These are phyloP conservation scores for Aspergillus sp. DNA, from an alignment of 2,329 filamentous ascomycete genomes.

Conservation along the genomic window DNA sequence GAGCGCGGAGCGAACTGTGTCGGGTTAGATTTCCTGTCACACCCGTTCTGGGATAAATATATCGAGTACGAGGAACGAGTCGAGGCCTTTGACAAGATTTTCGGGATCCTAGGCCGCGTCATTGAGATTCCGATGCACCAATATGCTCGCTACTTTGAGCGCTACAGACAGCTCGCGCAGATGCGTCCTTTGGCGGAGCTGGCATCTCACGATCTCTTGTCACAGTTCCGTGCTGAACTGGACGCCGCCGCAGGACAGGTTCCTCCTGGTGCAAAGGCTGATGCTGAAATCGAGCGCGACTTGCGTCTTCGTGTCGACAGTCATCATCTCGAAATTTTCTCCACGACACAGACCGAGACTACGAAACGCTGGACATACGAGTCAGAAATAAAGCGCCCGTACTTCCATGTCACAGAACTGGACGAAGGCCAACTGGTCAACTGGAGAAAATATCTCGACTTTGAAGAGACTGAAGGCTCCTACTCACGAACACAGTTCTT, in stretches of 20 bases:
- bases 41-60: constrained; percentile 99
- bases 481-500: constrained; percentile 74
- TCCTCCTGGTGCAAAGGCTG: constrained; percentile 54
- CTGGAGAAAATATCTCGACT: constrained; percentile 96
- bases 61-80: constrained; percentile 93
- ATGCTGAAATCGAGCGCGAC: constrained; percentile 80
- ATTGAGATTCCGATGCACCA: constrained; percentile 93
- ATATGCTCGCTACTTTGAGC: constrained; percentile 91
- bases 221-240: constrained; percentile 69
- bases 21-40: constrained; percentile 88
- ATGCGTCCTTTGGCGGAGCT: constrained; percentile 71
- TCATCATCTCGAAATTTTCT: constrained; percentile 78
- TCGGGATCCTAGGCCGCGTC: constrained; percentile 76
- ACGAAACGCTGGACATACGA: constrained; percentile 94
- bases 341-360: constrained; percentile 79
- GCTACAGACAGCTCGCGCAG: constrained; percentile 76
- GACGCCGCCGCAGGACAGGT: constrained; percentile 52
- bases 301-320: constrained; percentile 76
- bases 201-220: constrained; percentile 65
- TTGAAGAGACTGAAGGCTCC: constrained; percentile 83
- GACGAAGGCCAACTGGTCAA: constrained; percentile 81
- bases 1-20: constrained; percentile 83
- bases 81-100: constrained; percentile 80
- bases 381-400: constrained; percentile 89
- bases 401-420: constrained; percentile 93